Conservation (phyloP, 805 yeast genomes). For the Sugiyamaella valdiviana region DNA sequence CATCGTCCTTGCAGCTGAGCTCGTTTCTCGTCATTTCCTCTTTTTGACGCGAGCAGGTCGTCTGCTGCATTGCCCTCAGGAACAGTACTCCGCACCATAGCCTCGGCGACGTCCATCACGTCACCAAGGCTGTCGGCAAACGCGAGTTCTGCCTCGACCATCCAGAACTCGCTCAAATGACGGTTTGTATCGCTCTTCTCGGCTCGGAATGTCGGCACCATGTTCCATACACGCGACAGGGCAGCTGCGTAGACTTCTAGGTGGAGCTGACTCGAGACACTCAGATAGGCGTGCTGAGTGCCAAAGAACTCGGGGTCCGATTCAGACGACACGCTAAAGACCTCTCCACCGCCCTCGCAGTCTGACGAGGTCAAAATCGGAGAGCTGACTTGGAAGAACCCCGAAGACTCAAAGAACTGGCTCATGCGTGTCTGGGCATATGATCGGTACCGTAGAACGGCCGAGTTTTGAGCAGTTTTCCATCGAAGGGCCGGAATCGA, state of each 20-base stretch:
- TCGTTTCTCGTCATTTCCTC: slow-evolving; percentile 31
- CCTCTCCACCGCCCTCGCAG: slow-evolving; percentile 97
- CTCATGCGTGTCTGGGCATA: slow-evolving; percentile 48
- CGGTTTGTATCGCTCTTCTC: slow-evolving; percentile 87
- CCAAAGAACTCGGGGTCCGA: slow-evolving; percentile 37
- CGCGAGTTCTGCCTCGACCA: slow-evolving; percentile 88
- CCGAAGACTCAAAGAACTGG: slow-evolving; percentile 46
- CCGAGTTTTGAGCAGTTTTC: slow-evolving; percentile 58
- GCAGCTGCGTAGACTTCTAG: slow-evolving; percentile 74
- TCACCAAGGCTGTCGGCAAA: slow-evolving; percentile 50
- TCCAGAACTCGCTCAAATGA: slow-evolving; percentile 94
- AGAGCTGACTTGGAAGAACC: slow-evolving; percentile 70
- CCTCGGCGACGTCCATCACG: slow-evolving; percentile 60
- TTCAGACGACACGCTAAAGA: slow-evolving; percentile 52
- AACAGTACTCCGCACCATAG: slow-evolving; percentile 56
- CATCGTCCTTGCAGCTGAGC: slow-evolving; percentile 47
- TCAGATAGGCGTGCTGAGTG: slow-evolving; percentile 56
- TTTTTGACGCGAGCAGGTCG: slow-evolving; percentile 27
- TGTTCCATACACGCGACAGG: slow-evolving; percentile 74
- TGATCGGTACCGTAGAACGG: slow-evolving; percentile 69
- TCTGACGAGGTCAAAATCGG: slow-evolving; percentile 86
- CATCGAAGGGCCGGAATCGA: slow-evolving; percentile 72
- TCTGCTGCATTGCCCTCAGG: slow-evolving; percentile 18
- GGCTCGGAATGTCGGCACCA: slow-evolving; percentile 91
- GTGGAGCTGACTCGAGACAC: slow-evolving; percentile 91